Evolutionary conservation across 2,329 filamentous ascomycete genomes (phyloP).

Genomic region (Monilinia laxa): DNA sequence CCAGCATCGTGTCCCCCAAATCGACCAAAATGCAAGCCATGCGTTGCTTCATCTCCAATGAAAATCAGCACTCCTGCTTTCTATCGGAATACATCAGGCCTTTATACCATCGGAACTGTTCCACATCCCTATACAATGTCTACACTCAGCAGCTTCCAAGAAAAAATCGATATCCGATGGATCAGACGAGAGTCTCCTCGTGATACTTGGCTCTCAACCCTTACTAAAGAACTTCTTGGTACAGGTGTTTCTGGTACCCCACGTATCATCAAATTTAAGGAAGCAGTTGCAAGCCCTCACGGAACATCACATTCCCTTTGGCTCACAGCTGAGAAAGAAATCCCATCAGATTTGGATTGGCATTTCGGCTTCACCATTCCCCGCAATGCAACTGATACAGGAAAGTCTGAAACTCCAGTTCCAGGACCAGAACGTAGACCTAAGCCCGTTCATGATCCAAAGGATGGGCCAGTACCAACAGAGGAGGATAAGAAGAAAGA

Average conservation of each 20-base stretch:
- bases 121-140: constrained; percentile 88
- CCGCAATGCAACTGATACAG: constrained; percentile 51
- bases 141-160: constrained; percentile 62
- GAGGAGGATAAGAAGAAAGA: constrained; percentile 57
- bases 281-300: constrained; percentile 70
- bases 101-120: constrained; percentile 83
- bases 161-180: constrained; percentile 61
- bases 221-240: constrained; percentile 69
- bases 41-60: constrained; percentile 63
- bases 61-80: constrained; percentile 63
- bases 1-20: constrained; percentile 84
- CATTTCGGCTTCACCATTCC: constrained; percentile 84
- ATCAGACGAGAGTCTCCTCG: constrained; percentile 68
- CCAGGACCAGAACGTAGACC: constrained; percentile 58
- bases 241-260: constrained; percentile 60
- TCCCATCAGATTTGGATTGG: constrained; percentile 74
- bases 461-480: constrained; percentile 51
- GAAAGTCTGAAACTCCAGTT: constrained; percentile 57
- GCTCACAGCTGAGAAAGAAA: constrained; percentile 69
- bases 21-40: constrained; percentile 69
- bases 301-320: constrained; percentile 69
- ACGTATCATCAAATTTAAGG: constrained; percentile 75
- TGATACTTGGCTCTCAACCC: constrained; percentile 73
- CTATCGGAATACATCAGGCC: constrained; percentile 68
- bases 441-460: constrained; percentile 49